phyloP scores from a whole-genome alignment of 2,329 filamentous ascomycete species.

The Aspergillus fischeri region DNA sequence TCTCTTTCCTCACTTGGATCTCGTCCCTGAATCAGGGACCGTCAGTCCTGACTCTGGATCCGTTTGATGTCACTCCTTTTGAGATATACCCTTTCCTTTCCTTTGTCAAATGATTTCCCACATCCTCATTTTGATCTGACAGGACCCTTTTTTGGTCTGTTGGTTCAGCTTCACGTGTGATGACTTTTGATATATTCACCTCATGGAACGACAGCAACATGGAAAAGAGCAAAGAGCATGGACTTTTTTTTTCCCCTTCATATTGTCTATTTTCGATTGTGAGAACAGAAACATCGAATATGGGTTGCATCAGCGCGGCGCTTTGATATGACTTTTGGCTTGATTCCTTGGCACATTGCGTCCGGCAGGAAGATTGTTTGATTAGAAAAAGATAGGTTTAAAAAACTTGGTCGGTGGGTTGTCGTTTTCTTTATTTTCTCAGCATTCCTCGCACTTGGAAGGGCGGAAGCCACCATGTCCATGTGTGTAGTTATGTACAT shows the following conservation, averaged over 20 bases:
- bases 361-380: constrained; percentile 5
- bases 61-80: constrained; percentile 2
- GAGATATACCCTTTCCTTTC: constrained; percentile 2
- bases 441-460: not conserved
- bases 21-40: not conserved
- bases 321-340: constrained; percentile 2
- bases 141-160: not conserved
- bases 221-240: constrained; percentile 7
- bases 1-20: not conserved
- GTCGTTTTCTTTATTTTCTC: not conserved
- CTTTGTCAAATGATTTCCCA: constrained; percentile 3
- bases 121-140: not conserved
- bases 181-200: constrained; percentile 9
- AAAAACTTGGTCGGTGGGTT: not conserved
- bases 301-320: constrained; percentile 17
- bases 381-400: constrained; percentile 4
- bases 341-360: constrained; percentile 1
- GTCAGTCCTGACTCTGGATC: not conserved
- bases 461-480: constrained; percentile 2
- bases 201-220: constrained; percentile 11
- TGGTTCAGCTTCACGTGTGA: constrained; percentile 8
- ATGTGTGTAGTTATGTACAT: constrained; percentile 12
- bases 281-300: constrained; percentile 2
- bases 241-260: not conserved
- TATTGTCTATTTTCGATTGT: not conserved